Evolutionary conservation across 2,329 filamentous ascomycete species (phyloP), one percentile per base, ranked within the genome.

Genomic region (Pseudocercospora pini-densiflorae): DNA sequence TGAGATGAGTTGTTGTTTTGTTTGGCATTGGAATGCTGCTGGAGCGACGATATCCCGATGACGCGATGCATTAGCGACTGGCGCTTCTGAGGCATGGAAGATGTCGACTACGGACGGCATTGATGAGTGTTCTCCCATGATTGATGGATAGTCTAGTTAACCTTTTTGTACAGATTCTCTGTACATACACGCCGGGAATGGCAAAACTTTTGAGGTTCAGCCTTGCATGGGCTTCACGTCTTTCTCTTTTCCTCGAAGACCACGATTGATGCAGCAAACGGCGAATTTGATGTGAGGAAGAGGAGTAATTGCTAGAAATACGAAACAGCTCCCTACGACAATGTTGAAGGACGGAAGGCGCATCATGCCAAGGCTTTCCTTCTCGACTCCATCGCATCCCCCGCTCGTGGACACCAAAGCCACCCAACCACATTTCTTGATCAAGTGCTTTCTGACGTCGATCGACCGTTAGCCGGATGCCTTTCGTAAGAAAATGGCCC

Each of bases 61-160:
- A 55, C 24, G 51, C 51, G 24, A 55, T 55, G 51, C 51, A 55
- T 55, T 55, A 55, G 51, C 51, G 51, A 55, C 16, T 27, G 51
- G 51, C 51, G 51, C 33, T 43, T 43, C 12, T 33, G 40, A 43
- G 16, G 19, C 16, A 43, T 19, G 40, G 40, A 43, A 19, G 5
- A 19, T 43, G 40, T 19, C 40, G 40, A 43, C 33, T 36, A 5
- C 33, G 33, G 33, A 36, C 12, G 33, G 12, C 33, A 36, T 43
- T 40, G 36, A 40, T 40, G 36, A 9, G 36, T 40, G 14, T n/a
- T 43, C 40, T 43, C 40, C 19, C 16, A 43, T 43, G 40, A 43
- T 40, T 40, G 36, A 43, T 43, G 16, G 40, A 43, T 43, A 16
- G 16, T 19, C 5, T 43, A 43, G 40, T 43, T 43, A 43, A 43